Percentiles rank a stretch among this genome's conserved stretches.
These are phyloP conservation scores for Zygosaccharomyces bisporus DNA, from an alignment of 805 yeast species.

Conservation along the genomic window DNA sequence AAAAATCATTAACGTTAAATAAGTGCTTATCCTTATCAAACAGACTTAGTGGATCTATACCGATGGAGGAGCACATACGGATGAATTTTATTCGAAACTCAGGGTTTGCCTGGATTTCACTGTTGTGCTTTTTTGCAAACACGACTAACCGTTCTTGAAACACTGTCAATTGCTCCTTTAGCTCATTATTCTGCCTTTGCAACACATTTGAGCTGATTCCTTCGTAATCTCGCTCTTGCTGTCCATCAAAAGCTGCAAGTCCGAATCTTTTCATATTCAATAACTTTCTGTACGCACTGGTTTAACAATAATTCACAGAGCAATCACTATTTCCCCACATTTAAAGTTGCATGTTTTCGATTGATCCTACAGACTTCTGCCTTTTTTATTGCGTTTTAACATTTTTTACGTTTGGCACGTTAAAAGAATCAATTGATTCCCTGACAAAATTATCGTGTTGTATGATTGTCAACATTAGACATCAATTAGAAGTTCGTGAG, in stretches of 20 bases:
- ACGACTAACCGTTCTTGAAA: constrained; percentile 74
- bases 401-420: not conserved
- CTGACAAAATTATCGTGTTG: not conserved
- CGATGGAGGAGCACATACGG: constrained; percentile 71
- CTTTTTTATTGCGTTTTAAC: no score
- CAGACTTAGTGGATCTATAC: constrained; percentile 71
- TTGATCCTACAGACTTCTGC: no score
- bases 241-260: constrained; percentile 43
- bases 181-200: constrained; percentile 54
- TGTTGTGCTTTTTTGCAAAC: constrained; percentile 69
- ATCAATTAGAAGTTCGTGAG: not conserved
- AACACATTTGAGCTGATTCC: constrained; percentile 25
- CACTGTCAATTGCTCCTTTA: constrained; percentile 66
- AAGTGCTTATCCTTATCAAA: constrained; percentile 35
- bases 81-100: constrained; percentile 69
- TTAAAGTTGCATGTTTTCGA: no score
- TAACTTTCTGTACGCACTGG: not conserved
- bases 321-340: no score
- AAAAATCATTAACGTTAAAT: constrained; percentile 46
- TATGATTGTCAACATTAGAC: not conserved
- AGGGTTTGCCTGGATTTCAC: constrained; percentile 59
- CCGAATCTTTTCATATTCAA: constrained; percentile 42
- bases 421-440: not conserved
- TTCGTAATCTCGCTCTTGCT: constrained; percentile 14
- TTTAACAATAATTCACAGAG: no score